Conservation (phyloP, 2,329 filamentous ascomycete species). For the Colletotrichum magnum region DNA sequence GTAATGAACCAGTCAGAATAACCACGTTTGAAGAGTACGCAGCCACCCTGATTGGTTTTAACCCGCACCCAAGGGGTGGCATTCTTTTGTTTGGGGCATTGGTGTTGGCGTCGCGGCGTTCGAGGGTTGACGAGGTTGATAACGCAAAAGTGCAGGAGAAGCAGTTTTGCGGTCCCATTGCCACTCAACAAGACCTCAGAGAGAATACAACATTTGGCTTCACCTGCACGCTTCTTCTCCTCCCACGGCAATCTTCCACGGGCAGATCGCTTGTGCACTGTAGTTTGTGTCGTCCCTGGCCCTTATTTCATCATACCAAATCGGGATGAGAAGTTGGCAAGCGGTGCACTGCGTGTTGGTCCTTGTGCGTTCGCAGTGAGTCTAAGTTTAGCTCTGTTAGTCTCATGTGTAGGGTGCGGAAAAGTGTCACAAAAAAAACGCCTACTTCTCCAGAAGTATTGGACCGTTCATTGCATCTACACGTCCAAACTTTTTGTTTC, state of each 20-base stretch:
- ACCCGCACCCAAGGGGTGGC: too few species aligned
- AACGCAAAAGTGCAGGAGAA: constrained; percentile 18
- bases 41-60: constrained; percentile 3
- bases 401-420: neutral
- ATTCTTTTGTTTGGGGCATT: constrained; percentile 13
- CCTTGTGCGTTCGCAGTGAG: constrained; percentile 75
- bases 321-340: constrained; percentile 80
- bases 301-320: constrained; percentile 74
- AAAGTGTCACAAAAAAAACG: constrained; percentile 43
- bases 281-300: neutral
- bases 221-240: too few species aligned
- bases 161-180: too few species aligned
- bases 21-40: neutral
- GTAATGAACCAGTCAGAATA: neutral
- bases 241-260: too few species aligned
- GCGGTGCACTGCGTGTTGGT: constrained; percentile 72
- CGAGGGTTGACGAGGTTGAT: constrained; percentile 21
- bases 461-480: constrained; percentile 94
- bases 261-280: neutral
- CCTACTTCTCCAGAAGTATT: constrained; percentile 90
- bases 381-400: constrained; percentile 57
- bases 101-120: constrained; percentile 34
- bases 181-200: neutral
- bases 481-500: constrained; percentile 93
- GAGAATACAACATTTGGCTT: too few species aligned